Base-by-base conservation (phyloP, 495 filamentous ascomycete genomes). In the Lasiosphaeria ovina region DNA sequence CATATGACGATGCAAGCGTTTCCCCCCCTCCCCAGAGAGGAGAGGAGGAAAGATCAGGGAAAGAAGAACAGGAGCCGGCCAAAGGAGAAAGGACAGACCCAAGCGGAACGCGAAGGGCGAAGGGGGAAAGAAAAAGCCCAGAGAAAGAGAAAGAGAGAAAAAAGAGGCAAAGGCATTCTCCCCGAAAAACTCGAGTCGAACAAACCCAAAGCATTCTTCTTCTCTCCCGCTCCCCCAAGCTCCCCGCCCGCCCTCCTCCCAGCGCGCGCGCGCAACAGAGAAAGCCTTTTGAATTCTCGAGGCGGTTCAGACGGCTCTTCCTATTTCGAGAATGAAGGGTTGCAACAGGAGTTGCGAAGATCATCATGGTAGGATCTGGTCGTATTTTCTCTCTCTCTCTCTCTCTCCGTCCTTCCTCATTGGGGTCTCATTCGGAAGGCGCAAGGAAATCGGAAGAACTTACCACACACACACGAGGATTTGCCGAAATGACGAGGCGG, bases 231-330 rank as follows among this genome's bases (percentile, higher is more conserved):
- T 24, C 2, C 24, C 24, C 24, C 24, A 24, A 24, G 24, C 24
- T 24, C 24, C 24, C 24, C 24, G 24, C 24, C 24, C 24, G 2
- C 24, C 24, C 24, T 24, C 24, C 24, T 24, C 24, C 24, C 24
- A 24, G 2, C 24, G 24, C 24, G 24, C 24, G 24, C 24, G 34
- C 5, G 6, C 33, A 55, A 34, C 32, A 42, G 24, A 24, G 24
- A 24, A 24, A 24, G 24, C 24, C 24, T 24, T 24, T 24, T 24
- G 24, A 24, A 24, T 24, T 38, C 51, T 48, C 61, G 63, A 58
- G 68, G 63, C 16, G 75, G 76, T 76, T 80, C 73, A 80, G 72
- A 79, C 77, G 77, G 77, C 77, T 80, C 77, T 80, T 80, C 77
- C 77, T 80, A 79, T 72, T 60, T 59, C 48, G 36, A 38, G 52